A percentile compares a stretch with the other conserved stretches of the same genome.
Evolutionary conservation across 768 basidiomycete genomes (phyloP).

Genomic region (Nidula microcarpa): DNA sequence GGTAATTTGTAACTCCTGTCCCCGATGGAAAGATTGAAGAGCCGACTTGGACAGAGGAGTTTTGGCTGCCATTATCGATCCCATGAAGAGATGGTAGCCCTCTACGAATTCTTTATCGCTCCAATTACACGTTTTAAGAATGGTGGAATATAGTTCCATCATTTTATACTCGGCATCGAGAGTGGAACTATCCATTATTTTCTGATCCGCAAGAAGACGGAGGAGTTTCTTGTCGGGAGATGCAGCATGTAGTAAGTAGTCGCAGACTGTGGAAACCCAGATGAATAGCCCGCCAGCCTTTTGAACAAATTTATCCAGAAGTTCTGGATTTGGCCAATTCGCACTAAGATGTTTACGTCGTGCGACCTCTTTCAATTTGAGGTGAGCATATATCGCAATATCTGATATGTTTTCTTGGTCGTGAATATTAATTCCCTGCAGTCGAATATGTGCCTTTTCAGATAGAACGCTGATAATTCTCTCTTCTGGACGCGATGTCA

Average conservation of each 20-base stretch:
- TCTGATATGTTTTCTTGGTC: slow-evolving; percentile 8
- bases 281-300: slow-evolving; percentile 16
- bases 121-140: slow-evolving; percentile 9
- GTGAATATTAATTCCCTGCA: slow-evolving; percentile 7
- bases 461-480: slow-evolving; percentile 5
- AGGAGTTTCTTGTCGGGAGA: slow-evolving; percentile 9
- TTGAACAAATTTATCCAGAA: not conserved
- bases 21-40: slow-evolving; percentile 6
- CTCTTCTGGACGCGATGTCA: slow-evolving; percentile 12
- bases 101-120: slow-evolving; percentile 9
- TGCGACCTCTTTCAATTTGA: slow-evolving; percentile 8
- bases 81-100: slow-evolving; percentile 6
- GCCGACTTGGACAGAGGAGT: slow-evolving; percentile 2
- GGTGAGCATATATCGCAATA: slow-evolving; percentile 9
- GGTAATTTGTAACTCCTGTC: slow-evolving; percentile 1
- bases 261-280: slow-evolving; percentile 12
- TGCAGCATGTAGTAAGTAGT: slow-evolving; percentile 7
- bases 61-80: slow-evolving; percentile 5
- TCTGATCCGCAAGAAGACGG: slow-evolving; percentile 1
- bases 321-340: not conserved
- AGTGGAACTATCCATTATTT: not conserved
- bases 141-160: slow-evolving; percentile 7
- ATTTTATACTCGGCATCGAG: slow-evolving; percentile 9
- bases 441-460: slow-evolving; percentile 1
- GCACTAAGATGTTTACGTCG: not conserved